Evolutionary conservation across 202 grass and related monocot species (phyloP), one percentile per base, ranked within the genome.

Genomic region (Setaria viridis): DNA sequence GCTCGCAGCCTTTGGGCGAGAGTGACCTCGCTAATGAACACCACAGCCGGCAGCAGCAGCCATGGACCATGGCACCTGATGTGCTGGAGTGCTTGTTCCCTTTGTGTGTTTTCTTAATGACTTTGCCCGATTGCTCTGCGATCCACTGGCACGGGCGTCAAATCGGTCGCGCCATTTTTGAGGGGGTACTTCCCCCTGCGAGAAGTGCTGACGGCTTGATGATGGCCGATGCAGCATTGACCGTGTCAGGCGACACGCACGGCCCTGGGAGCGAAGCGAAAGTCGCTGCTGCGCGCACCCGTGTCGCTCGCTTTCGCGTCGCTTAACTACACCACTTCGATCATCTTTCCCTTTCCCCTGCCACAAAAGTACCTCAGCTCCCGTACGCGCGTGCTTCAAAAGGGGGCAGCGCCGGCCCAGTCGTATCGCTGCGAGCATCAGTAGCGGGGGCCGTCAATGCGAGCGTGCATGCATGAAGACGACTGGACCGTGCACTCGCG

Each of bases 341-440:
- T 58, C 67, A 37, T 58, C 76, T 79, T 71, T 71, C 32, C 20
- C 20, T 72, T 48, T 71, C 30, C 30, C 30, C 66, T 86, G 42
- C 43, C 43, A 41, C 76, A 81, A 87, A 87, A 76, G 78, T 1
- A 21, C 30, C 30, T 39, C 25, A 42, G 13, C 20, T 62, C 13
- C 43, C 59, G 48, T 59, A 70, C 85, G 20, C 79, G 85, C 85
- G 63, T 82, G 80, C 86, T 43, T 64, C 72, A 78, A 78, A 82
- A 76, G 30, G 9, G 41, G 9, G 17, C 33, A 19, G 69, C 60
- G 20, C 74, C 77, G 46, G 32, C 17, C 62, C 35, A 5, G 50
- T 20, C n/a, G 34, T 65, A 56, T 17, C 73, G 62, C 62, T 85
- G 50, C 76, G 37, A 42, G 41, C 20, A 34, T 39, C 54, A 63